Base-by-base conservation (phyloP, 75 land plant species). In the Pinus taeda region DNA sequence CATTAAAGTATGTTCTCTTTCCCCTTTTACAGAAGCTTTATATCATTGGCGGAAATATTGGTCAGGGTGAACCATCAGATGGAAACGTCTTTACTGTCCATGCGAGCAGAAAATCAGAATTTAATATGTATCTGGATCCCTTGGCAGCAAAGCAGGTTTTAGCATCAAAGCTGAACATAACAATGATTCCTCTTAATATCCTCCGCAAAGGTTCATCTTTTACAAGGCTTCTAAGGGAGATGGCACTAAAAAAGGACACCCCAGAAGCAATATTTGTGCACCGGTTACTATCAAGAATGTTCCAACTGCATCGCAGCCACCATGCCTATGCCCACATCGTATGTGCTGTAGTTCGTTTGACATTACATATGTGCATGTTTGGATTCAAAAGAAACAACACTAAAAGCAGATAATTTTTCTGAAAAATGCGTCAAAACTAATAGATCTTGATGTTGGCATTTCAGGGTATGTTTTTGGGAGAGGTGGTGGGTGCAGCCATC, bases 121-220 rank as follows among this genome's bases (percentile, higher is more conserved):
- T 93, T 75, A 93, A 90, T 71, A 84, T 93, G 83, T 93, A 83
- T 75, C 88, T 93, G 56, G 93, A 90, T 49, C 95, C 95, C 55
- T 71, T 86, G 39, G 95, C 89, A 79, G 92, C 95, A 58, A 81
- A 87, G 78, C 76, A 80, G 2, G 92, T 88, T 4, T 60, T 93
- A 20, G 81, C 81, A 1, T 93, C 95, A 57, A 72, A 59, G 6
- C 81, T 90, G 6, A 53, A 85, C 56, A 82, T 88, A 78, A 88
- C 84, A 9, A 84, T 93, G 22, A 77, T 93, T 63, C 95, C 95
- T 5, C 88, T 88, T 8, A 60, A 71, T 64, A 70, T 59, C 29
- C 91, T 87, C 33, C 74, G 76, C 3, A 59, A 69, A 75, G 81
- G 81, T 0, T 61, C 80, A 21, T 73, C 85, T 9, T 83, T 86